phyloP scores from a whole-genome alignment of 352 stramenopile genomes.

The Phytophthora pseudosyringae region DNA sequence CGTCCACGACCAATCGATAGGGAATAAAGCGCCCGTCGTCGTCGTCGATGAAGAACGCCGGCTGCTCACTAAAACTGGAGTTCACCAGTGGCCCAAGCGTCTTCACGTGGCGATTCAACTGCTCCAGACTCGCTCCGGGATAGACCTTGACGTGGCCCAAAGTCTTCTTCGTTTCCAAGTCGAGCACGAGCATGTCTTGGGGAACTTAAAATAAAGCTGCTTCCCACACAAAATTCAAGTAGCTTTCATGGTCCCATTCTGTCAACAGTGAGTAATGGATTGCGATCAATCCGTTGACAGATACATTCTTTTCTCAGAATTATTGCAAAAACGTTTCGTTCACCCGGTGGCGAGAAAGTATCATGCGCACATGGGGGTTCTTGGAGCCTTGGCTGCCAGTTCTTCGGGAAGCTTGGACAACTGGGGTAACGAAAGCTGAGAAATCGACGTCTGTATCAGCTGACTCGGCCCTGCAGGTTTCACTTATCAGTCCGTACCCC shows the following conservation, averaged over 20 bases:
- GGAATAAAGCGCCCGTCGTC: conserved; percentile 30
- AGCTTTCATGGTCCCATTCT: too few species aligned
- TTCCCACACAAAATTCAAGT: too few species aligned
- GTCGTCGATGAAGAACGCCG: conserved; percentile 35
- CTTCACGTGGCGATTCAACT: conserved; percentile 30
- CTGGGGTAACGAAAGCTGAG: too few species aligned
- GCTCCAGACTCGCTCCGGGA: conserved; percentile 16
- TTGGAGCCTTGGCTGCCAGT: background rate
- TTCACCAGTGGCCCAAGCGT: conserved; percentile 22
- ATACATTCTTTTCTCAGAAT: too few species aligned
- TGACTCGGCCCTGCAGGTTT: background rate
- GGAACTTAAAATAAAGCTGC: too few species aligned
- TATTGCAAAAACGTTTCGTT: too few species aligned
- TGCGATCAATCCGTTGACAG: too few species aligned
- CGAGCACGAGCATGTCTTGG: conserved; percentile 25
- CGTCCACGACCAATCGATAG: conserved; percentile 21
- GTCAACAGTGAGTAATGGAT: too few species aligned
- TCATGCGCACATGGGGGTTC: conserved; percentile 1
- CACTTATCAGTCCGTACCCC: background rate
- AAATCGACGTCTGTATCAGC: background rate
- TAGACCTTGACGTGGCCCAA: conserved; percentile 26
- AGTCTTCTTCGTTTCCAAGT: conserved; percentile 33
- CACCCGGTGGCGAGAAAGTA: too few species aligned
- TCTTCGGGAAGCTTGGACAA: too few species aligned
- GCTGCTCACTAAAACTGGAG: conserved; percentile 30